Evolutionary conservation across 495 filamentous ascomycete species (phyloP), one percentile per base, ranked within the genome.

Genomic region (Xylaria curta): DNA sequence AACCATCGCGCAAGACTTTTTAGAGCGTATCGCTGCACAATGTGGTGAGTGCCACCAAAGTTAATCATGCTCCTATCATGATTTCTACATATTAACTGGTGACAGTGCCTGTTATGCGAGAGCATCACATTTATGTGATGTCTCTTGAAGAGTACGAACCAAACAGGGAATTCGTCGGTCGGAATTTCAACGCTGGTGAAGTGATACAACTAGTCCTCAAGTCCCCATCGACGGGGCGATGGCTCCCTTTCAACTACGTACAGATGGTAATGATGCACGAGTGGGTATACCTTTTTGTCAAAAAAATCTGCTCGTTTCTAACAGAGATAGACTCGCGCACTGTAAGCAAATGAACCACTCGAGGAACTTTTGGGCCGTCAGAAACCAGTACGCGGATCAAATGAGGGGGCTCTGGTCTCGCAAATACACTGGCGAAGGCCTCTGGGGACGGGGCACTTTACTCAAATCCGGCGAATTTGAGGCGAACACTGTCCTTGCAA

Each of bases 201-300:
- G 88, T 92, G 49, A 87, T 95, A 63, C 92, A 95, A 77, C 84
- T 95, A 2, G 93, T 95, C 13, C 86, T 95, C 46, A 89, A 89
- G 74, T 85, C 89, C 5, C 85, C 83, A 0, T 84, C 79, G 54
- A 83, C 84, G 0, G 88, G 89, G 7, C 82, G 85, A 66, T 95
- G 93, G 93, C 81, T 95, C 38, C 89, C 91, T 2, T 93, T 94
- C 76, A 81, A 87, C 60, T 90, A 90, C 69, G 91, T 95, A 19
- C 90, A 93, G 82, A 93, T 94, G 89, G 91, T 94, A 42, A 94
- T 95, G 92, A 92, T 93, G 88, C 92, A 93, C 75, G 87, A 89
- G 84, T 83, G 61, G 31, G 76, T 56, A 47, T 21, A 12, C 33
- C 28, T 21, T 4, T 17, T 3, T 33, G 33, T 28, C 38, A 17